Evolutionary conservation across 1,284 basidiomycete genomes (phyloP).

Genomic region (Ceratobasidium sp.): DNA sequence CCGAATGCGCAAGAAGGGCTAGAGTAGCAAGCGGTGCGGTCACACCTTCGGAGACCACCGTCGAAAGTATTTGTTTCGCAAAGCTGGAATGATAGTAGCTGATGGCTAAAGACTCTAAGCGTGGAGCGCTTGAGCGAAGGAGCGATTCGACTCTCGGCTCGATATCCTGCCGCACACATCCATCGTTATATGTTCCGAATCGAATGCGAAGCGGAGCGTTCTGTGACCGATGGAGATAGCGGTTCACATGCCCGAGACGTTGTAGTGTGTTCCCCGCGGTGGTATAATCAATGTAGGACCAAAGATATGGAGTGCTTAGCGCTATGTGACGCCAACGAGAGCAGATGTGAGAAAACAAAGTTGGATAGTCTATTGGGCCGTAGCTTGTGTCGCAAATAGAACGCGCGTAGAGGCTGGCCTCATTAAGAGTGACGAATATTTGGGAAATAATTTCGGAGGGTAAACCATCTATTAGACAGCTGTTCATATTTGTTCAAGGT

Average conservation of each 20-base stretch:
- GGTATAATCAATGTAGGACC: constrained; percentile 17
- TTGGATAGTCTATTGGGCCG: constrained; percentile 1
- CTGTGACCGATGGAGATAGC: constrained; percentile 4
- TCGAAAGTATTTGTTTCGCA: background rate
- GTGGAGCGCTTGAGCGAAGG: constrained; percentile 5
- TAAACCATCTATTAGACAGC: constrained; percentile 20
- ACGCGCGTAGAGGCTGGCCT: background rate
- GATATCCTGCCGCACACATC: background rate
- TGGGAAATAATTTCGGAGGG: constrained; percentile 18
- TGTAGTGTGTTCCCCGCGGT: background rate
- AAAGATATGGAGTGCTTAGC: constrained; percentile 9
- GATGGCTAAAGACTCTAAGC: constrained; percentile 21
- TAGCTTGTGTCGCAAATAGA: background rate
- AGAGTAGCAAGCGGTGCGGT: background rate
- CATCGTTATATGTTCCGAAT: constrained; percentile 16
- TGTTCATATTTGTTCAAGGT: background rate
- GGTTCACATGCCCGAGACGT: background rate
- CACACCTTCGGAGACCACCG: background rate
- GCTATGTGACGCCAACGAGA: constrained; percentile 22
- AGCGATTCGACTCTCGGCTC: background rate
- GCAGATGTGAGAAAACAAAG: constrained; percentile 18
- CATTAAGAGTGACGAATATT: constrained; percentile 24
- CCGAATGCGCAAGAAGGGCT: constrained; percentile 20
- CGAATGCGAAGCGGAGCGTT: constrained; percentile 9
- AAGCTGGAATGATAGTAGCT: constrained; percentile 5